These are phyloP conservation scores for Arthroderma uncinatum DNA, from an alignment of 2,329 filamentous ascomycete species.

Conservation along the genomic window DNA sequence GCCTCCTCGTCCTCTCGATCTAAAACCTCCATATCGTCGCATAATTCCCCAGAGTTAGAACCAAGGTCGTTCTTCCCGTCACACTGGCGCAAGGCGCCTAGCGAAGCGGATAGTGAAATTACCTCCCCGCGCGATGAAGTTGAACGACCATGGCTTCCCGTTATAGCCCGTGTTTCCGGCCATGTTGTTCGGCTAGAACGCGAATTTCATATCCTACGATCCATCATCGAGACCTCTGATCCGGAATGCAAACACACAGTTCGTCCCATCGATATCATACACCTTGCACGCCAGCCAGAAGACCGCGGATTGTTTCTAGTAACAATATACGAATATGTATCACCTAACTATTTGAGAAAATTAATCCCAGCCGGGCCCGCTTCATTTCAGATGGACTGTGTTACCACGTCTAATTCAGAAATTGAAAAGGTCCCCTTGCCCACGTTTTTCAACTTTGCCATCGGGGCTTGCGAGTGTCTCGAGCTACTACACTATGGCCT, in stretches of 20 bases:
- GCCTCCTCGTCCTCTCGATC: slow-evolving; percentile 37
- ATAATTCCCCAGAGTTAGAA: slow-evolving; percentile 35
- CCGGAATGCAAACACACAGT: slow-evolving; percentile 65
- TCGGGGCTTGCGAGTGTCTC: slow-evolving; percentile 73
- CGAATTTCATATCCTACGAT: slow-evolving; percentile 72
- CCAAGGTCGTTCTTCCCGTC: slow-evolving; percentile 31
- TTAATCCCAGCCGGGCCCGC: slow-evolving; percentile 69
- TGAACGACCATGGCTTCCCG: slow-evolving; percentile 43
- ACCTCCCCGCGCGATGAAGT: slow-evolving; percentile 31
- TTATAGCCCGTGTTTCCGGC: slow-evolving; percentile 72
- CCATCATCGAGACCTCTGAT: slow-evolving; percentile 58
- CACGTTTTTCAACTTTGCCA: slow-evolving; percentile 79
- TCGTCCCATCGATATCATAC: slow-evolving; percentile 66
- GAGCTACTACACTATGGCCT: slow-evolving; percentile 86
- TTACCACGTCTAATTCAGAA: slow-evolving; percentile 12
- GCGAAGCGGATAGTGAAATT: slow-evolving; percentile 37
- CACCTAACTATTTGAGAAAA: slow-evolving; percentile 58
- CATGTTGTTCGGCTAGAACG: slow-evolving; percentile 76
- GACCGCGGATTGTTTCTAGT: slow-evolving; percentile 64
- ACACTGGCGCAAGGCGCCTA: slow-evolving; percentile 44
- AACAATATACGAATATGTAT: slow-evolving; percentile 69
- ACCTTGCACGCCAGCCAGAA: slow-evolving; percentile 55
- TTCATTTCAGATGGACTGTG: slow-evolving; percentile 50
- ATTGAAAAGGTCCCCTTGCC: slow-evolving; percentile 52
- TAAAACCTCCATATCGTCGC: slow-evolving; percentile 33